These are phyloP conservation scores for Zychaea mexicana DNA, from an alignment of 371 early-diverging fungal genomes.

Conservation along the genomic window DNA sequence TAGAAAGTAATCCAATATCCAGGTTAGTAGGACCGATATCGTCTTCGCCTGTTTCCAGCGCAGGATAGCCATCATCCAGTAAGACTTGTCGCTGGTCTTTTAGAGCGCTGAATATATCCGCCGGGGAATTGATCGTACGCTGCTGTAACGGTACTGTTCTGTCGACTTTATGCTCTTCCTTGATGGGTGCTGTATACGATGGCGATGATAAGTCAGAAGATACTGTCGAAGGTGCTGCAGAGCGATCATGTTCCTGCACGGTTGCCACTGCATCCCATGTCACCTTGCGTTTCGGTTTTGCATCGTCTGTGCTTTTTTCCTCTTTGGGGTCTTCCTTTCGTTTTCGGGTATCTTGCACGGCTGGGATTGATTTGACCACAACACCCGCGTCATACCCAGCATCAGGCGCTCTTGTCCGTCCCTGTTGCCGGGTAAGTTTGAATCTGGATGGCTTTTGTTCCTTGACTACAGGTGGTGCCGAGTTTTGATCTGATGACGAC, in stretches of 20 bases:
- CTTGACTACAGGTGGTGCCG: background rate
- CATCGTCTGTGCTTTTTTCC: background rate
- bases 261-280: constrained; percentile 33
- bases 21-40: background rate
- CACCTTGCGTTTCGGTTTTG: constrained; percentile 16
- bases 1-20: constrained; percentile 21
- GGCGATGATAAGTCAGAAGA: constrained; percentile 16
- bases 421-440: constrained; percentile 20
- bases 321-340: background rate
- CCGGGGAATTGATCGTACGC: constrained; percentile 27
- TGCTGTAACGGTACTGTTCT: background rate
- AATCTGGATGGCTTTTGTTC: constrained; percentile 34
- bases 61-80: constrained; percentile 33
- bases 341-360: background rate
- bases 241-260: constrained; percentile 39
- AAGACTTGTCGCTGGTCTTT: constrained; percentile 17
- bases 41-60: constrained; percentile 20
- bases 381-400: background rate
- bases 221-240: constrained; percentile 28
- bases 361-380: background rate
- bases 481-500: background rate
- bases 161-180: constrained; percentile 8
- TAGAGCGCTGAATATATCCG: constrained; percentile 31
- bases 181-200: constrained; percentile 35
- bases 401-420: background rate